Evolutionary conservation across 75 land plant species (phyloP).

Genomic region (Isoetes taiwanensis): DNA sequence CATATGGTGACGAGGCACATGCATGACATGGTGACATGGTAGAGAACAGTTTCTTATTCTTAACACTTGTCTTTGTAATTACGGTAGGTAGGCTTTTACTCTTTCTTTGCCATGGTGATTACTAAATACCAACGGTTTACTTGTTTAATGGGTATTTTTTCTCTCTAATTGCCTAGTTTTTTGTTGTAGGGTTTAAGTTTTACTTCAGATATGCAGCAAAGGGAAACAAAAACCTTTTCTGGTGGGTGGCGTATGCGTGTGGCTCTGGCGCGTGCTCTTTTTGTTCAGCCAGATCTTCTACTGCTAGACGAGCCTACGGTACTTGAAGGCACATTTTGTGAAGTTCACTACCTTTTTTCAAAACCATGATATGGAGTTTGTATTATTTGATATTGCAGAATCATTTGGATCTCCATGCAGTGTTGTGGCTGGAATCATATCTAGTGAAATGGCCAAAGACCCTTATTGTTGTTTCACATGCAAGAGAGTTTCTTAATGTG

Average conservation of each 20-base stretch:
- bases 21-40: too few relatives aligned
- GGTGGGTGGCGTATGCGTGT: conserved; percentile 99
- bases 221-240: conserved; percentile 79
- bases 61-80: too few relatives aligned
- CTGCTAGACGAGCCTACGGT: conserved; percentile 99
- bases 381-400: conserved; percentile 37
- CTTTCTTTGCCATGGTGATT: too few relatives aligned
- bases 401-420: conserved; percentile 99
- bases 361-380: background rate
- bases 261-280: conserved; percentile 91
- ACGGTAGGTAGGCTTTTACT: too few relatives aligned
- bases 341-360: background rate
- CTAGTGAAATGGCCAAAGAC: conserved; percentile 96
- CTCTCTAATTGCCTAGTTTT: background rate
- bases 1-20: too few relatives aligned
- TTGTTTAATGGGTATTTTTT: too few relatives aligned
- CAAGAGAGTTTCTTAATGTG: conserved; percentile 93
- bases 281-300: conserved; percentile 89
- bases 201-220: conserved; percentile 86
- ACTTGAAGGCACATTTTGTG: background rate
- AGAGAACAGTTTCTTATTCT: too few relatives aligned
- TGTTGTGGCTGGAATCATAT: conserved; percentile 91
- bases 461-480: conserved; percentile 96
- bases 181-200: conserved; percentile 87
- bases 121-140: too few relatives aligned